Percentiles rank a stretch among this genome's conserved stretches.
Conservation (phyloP, 306 rosid genomes). For the Hippophae rhamnoides region DNA sequence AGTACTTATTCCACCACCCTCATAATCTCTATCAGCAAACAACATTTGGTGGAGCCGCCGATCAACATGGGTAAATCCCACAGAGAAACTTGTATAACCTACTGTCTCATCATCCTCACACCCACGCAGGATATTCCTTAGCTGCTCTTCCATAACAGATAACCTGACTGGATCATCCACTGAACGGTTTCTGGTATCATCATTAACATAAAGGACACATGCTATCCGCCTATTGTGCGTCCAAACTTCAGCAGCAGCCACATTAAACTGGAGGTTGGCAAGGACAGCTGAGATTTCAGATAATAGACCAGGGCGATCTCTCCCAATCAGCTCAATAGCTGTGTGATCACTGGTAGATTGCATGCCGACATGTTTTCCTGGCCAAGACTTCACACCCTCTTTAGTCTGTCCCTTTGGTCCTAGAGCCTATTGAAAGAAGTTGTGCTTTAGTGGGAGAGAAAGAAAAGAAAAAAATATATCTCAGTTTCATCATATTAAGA, state of each 20-base stretch:
- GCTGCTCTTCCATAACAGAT: slow-evolving; percentile 66
- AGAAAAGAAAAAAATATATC: slow-evolving; percentile 23
- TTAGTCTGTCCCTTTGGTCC: slow-evolving; percentile 65
- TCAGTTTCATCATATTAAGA: slow-evolving; percentile 22
- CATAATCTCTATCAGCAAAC: slow-evolving; percentile 73
- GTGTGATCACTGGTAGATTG: slow-evolving; percentile 59
- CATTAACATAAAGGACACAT: slow-evolving; percentile 57
- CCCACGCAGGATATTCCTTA: slow-evolving; percentile 54
- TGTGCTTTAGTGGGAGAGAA: slow-evolving; percentile 1
- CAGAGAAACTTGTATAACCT: slow-evolving; percentile 53
- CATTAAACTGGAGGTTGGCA: slow-evolving; percentile 54
- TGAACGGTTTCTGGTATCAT: slow-evolving; percentile 29
- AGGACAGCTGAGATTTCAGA: slow-evolving; percentile 79
- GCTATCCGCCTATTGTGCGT: slow-evolving; percentile 69
- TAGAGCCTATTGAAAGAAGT: slow-evolving; percentile 58
- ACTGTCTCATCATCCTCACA: slow-evolving; percentile 56
- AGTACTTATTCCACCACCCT: slow-evolving; percentile 35
- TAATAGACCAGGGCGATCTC: slow-evolving; percentile 74
- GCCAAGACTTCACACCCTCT: slow-evolving; percentile 42
- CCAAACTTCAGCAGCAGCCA: slow-evolving; percentile 76
- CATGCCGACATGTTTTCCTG: slow-evolving; percentile 55
- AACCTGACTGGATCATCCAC: slow-evolving; percentile 42
- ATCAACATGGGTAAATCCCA: slow-evolving; percentile 70
- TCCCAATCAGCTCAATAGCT: slow-evolving; percentile 60
- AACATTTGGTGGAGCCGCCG: slow-evolving; percentile 71